A percentile compares a stretch with the other conserved stretches of the same genome.
Evolutionary conservation across 768 basidiomycete genomes (phyloP).

Genomic region (Tricholoma hemisulphureum): DNA sequence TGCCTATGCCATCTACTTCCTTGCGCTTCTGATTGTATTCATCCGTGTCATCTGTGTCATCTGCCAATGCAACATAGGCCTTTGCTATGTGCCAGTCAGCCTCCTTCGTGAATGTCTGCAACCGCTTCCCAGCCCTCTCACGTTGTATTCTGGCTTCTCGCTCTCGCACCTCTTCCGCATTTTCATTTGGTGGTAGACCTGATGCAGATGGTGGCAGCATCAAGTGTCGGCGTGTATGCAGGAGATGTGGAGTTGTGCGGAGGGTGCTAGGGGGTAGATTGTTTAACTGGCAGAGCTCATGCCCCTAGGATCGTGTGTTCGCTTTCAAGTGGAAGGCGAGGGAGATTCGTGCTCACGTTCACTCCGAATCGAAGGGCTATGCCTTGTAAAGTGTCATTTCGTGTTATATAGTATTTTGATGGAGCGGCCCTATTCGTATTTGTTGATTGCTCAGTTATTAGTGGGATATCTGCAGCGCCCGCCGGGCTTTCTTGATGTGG

Average conservation of each 20-base stretch:
- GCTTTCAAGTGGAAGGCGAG: background rate
- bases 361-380: conserved; percentile 60
- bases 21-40: conserved; percentile 27
- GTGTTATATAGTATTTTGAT: conserved; percentile 53
- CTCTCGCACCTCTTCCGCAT: conserved; percentile 29
- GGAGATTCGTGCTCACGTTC: conserved; percentile 47
- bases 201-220: conserved; percentile 46
- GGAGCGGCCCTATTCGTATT: conserved; percentile 10
- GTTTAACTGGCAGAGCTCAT: conserved; percentile 63
- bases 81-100: conserved; percentile 63
- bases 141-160: conserved; percentile 43
- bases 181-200: conserved; percentile 17
- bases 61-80: conserved; percentile 69
- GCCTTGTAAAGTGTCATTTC: conserved; percentile 60
- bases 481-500: background rate
- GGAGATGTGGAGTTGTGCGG: conserved; percentile 67
- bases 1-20: conserved; percentile 1
- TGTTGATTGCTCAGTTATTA: background rate
- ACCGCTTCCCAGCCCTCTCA: conserved; percentile 56
- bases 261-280: conserved; percentile 63
- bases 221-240: conserved; percentile 65
- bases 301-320: conserved; percentile 38
- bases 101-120: conserved; percentile 69
- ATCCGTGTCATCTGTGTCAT: conserved; percentile 36
- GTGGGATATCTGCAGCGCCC: background rate